phyloP scores from a whole-genome alignment of 2,329 filamentous ascomycete species.

The Ceratocystis variospora region DNA sequence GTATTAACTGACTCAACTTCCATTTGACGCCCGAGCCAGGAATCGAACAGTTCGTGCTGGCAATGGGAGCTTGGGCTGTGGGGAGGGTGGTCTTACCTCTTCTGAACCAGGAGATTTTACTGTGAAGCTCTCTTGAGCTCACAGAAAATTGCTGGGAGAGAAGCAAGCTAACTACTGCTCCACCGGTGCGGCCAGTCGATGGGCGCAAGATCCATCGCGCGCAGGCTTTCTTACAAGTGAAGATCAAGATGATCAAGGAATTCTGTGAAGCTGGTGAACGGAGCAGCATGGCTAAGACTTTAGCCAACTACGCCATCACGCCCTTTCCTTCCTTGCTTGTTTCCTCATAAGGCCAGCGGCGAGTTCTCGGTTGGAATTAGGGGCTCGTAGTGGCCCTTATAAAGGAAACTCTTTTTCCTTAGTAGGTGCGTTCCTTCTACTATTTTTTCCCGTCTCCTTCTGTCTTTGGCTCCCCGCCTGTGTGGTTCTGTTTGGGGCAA shows the following conservation, averaged over 20 bases:
- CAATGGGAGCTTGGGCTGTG: not conserved
- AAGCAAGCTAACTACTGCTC: constrained; percentile 15
- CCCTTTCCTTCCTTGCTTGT: constrained; percentile 1
- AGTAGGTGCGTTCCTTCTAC: not conserved
- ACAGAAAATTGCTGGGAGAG: constrained; percentile 8
- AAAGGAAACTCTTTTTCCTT: constrained; percentile 3
- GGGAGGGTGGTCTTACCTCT: constrained; percentile 9
- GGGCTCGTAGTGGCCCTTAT: not conserved
- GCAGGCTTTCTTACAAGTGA: not conserved
- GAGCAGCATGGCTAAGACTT: not conserved
- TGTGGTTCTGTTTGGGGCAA: not conserved
- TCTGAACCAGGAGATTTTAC: constrained; percentile 11
- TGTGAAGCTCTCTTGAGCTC: not conserved
- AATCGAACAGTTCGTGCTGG: not conserved
- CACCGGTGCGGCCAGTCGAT: constrained; percentile 10
- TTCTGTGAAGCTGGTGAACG: not conserved
- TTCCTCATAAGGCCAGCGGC: constrained; percentile 4
- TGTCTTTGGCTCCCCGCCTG: not conserved
- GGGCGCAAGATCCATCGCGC: constrained; percentile 3
- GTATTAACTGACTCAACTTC: not conserved
- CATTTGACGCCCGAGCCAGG: not conserved
- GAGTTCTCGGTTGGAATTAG: constrained; percentile 9
- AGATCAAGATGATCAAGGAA: not conserved
- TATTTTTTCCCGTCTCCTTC: not conserved
- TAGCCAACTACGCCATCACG: constrained; percentile 7